These are phyloP conservation scores for Entonaema liquescens DNA, from an alignment of 495 filamentous ascomycete species.

Conservation along the genomic window DNA sequence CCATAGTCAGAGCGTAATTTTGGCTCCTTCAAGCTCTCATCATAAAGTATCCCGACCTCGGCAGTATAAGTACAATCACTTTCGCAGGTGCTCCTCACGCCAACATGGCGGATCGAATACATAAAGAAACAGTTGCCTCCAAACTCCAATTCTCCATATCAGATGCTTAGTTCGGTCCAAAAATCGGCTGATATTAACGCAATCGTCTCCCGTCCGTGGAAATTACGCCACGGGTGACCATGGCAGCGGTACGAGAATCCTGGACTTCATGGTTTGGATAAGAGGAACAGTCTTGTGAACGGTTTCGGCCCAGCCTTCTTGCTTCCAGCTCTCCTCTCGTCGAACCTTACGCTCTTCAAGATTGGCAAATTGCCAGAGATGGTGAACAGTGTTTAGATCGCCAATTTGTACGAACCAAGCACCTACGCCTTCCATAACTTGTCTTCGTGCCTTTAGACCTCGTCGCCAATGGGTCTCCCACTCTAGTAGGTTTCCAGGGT, in stretches of 20 bases:
- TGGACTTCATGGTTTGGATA: conserved; percentile 94
- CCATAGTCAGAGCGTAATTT: conserved; percentile 13
- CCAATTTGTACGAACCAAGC: conserved; percentile 99
- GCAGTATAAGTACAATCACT: conserved; percentile 30
- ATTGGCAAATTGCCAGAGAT: conserved; percentile 98
- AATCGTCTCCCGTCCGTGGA: neutral
- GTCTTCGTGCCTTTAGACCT: conserved; percentile 84
- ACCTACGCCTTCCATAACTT: conserved; percentile 98
- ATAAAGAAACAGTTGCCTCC: conserved; percentile 21
- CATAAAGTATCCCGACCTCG: conserved; percentile 6
- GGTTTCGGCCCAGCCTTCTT: conserved; percentile 96
- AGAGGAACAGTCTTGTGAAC: conserved; percentile 98
- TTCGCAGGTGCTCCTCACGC: neutral
- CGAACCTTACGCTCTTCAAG: conserved; percentile 91
- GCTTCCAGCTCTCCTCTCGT: conserved; percentile 92
- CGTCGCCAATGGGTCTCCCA: conserved; percentile 99
- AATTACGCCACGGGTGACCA: conserved; percentile 89
- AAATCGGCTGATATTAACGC: neutral
- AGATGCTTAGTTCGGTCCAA: conserved; percentile 25
- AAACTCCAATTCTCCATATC: conserved; percentile 36
- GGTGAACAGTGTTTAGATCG: conserved; percentile 96
- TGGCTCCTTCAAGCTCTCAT: conserved; percentile 2
- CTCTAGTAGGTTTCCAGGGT: conserved; percentile 93
- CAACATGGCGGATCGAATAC: neutral
- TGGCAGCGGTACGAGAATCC: conserved; percentile 91